Base-by-base conservation (phyloP, 2,329 filamentous ascomycete species). In the Fusarium verrucosum region DNA sequence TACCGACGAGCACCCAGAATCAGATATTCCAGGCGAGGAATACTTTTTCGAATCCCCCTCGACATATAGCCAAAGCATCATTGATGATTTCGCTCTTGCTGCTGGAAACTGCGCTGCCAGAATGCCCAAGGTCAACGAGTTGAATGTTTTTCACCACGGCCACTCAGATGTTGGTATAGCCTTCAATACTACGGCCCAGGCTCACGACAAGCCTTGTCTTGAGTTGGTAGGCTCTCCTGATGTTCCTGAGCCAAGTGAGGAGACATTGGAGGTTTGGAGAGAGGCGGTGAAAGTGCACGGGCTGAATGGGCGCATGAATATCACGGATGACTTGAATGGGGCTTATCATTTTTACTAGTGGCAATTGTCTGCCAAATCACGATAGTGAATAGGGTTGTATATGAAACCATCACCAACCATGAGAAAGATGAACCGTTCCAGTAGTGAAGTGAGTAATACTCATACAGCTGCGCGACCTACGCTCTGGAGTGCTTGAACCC, bases 1-100 rank as follows among this genome's bases (percentile, higher is more conserved):
- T 13, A 19, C 17, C 10, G 35, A 37, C 7, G n/a, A 37, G 7
- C 17, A 14, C 4, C 35, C 35, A 20, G 9, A 28, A 1, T 45
- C 23, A 13, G 40, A 40, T 8, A 23, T 52, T 10, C 40, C 33
- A 4, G 53, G 53, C 5, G 53, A 57, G 5, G 33, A 51, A 36
- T 52, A 35, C 14, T 14, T 40, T 9, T 36, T 19, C 16, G 4
- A 17, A 9, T 46, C 30, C 10, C 17, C 5, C 8, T 45, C 7
- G 13, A 32, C 10, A 20, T 32, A 50, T 6, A 32, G 35, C 8
- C 43, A 36, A 22, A 26, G 17, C 4, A 25, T 20, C 20, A 33
- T 61, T 20, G 37, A 62, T 17, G 23, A 17, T 5, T 62, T 61
- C 6, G 38, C 40, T 14, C 28, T 52, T 9, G 49, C 58, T 8